Percentiles rank a stretch among this genome's conserved stretches.
Conservation (phyloP, 2,329 filamentous ascomycete genomes). For the Phyllosticta citriasiana region DNA sequence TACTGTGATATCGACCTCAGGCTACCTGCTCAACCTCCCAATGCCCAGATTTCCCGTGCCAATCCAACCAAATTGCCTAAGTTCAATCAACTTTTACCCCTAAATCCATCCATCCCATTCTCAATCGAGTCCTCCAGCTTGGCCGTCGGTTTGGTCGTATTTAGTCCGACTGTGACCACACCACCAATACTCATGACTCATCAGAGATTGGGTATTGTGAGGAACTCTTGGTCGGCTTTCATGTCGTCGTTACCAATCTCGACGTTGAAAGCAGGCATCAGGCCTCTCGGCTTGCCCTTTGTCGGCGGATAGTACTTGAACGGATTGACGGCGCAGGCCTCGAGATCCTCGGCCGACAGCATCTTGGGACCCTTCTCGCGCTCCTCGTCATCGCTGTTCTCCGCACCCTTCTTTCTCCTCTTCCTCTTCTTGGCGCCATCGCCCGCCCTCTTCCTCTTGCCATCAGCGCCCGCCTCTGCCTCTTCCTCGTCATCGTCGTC, state of each 20-base stretch:
- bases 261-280: not conserved
- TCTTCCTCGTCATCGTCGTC: not conserved
- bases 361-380: conserved; percentile 2
- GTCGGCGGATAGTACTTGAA: conserved; percentile 20
- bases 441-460: not conserved
- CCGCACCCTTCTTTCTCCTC: not conserved
- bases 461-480: not conserved
- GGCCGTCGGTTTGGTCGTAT: no score
- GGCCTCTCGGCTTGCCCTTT: not conserved
- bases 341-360: not conserved
- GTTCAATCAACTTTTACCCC: not conserved
- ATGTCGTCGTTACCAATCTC: not conserved
- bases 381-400: conserved; percentile 4
- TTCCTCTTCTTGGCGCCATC: not conserved
- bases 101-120: not conserved
- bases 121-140: not conserved
- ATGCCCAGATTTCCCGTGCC: not conserved
- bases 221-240: not conserved
- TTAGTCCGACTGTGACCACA: no score
- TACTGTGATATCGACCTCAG: not conserved
- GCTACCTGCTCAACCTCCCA: not conserved
- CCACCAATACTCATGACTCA: no score
- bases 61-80: not conserved
- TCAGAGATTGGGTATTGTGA: not conserved
- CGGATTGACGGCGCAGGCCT: conserved; percentile 14